Conservation (phyloP, 2,329 filamentous ascomycete species). For the Lasiodiplodia hormozganensis region DNA sequence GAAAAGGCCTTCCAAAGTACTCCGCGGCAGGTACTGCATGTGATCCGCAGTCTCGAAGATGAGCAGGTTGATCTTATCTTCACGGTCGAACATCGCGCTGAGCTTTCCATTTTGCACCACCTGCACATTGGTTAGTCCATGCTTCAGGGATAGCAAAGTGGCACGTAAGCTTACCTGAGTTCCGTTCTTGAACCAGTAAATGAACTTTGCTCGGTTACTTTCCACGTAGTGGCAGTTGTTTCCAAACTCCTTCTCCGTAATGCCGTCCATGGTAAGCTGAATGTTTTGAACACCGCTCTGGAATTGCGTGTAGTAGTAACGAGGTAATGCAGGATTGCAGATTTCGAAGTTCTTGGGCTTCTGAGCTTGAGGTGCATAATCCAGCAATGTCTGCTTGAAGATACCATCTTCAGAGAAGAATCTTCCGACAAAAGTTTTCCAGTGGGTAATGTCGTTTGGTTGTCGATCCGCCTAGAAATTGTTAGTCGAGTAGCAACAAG, state of each 20-base stretch:
- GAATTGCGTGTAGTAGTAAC: conserved; percentile 91
- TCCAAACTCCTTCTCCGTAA: conserved; percentile 62
- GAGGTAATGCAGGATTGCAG: conserved; percentile 77
- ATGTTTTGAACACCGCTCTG: conserved; percentile 85
- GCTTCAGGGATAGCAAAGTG: background rate
- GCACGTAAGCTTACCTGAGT: conserved; percentile 70
- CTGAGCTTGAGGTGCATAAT: conserved; percentile 51
- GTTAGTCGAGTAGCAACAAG: background rate
- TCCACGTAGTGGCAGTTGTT: conserved; percentile 76
- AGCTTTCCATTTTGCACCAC: conserved; percentile 79
- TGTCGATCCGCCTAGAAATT: conserved; percentile 38
- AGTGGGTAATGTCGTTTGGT: conserved; percentile 75
- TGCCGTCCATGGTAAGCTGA: conserved; percentile 81
- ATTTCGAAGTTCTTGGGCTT: conserved; percentile 86
- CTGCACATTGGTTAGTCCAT: conserved; percentile 53
- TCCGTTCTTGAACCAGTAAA: conserved; percentile 87
- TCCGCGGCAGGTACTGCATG: conserved; percentile 83
- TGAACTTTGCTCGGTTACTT: conserved; percentile 77
- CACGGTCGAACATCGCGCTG: conserved; percentile 77
- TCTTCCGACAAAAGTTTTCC: conserved; percentile 77
- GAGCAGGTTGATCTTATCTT: conserved; percentile 82
- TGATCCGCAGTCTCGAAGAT: conserved; percentile 80
- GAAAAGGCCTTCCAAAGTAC: conserved; percentile 57
- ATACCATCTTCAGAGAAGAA: conserved; percentile 83
- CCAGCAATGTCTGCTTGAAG: conserved; percentile 73